A percentile compares a stretch with the other conserved stretches of the same genome.
phyloP scores from a whole-genome alignment of 371 early-diverging fungal genomes.

The Mortierella sp. region DNA sequence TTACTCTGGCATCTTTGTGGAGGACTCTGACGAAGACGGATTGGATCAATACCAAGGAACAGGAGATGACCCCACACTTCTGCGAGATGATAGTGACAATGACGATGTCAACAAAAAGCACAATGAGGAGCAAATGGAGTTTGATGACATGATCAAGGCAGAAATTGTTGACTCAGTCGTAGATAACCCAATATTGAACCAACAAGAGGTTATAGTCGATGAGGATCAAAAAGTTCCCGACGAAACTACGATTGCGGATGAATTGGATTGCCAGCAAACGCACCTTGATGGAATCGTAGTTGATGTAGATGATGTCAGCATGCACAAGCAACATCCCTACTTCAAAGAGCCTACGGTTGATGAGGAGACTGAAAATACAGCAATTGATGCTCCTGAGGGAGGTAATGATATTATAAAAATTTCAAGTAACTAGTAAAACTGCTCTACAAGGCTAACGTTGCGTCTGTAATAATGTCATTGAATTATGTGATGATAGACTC shows the following conservation, averaged over 20 bases:
- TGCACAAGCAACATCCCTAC: conserved; percentile 12
- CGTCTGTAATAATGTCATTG: not conserved
- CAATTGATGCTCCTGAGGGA: conserved; percentile 14
- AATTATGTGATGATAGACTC: not conserved
- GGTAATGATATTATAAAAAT: conserved; percentile 15
- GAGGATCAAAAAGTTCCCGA: not conserved
- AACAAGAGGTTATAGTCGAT: not conserved
- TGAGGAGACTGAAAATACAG: not conserved
- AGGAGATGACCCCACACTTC: not conserved
- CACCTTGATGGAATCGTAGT: not conserved
- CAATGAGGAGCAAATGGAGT: not conserved
- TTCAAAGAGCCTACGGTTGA: conserved; percentile 12
- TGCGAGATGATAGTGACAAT: conserved; percentile 2
- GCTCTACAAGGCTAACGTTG: not conserved
- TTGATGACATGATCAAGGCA: conserved; percentile 20
- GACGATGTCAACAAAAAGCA: not conserved
- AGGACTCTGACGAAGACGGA: conserved; percentile 42
- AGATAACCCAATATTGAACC: not conserved
- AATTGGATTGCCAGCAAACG: not conserved
- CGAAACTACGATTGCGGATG: not conserved
- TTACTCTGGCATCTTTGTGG: conserved; percentile 54
- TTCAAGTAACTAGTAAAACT: not conserved
- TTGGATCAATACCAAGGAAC: conserved; percentile 3
- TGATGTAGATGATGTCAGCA: conserved; percentile 1
- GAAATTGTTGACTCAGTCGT: conserved; percentile 2